Evolutionary conservation across 1,139 yeast genomes (phyloP).

Genomic region (Yamadazyma sp.): DNA sequence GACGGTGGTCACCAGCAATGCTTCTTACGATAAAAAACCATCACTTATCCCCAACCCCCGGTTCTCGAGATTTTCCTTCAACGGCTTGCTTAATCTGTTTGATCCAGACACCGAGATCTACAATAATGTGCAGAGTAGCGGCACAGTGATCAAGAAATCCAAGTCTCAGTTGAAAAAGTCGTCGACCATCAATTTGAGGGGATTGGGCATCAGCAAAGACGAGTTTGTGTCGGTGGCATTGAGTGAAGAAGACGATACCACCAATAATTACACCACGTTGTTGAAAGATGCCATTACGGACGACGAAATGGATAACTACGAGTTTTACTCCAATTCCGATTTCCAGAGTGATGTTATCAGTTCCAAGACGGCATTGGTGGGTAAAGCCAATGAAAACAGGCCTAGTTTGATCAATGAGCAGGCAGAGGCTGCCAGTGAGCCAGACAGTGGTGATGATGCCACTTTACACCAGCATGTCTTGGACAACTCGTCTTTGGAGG

Average conservation of each 20-base stretch:
- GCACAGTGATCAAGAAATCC: conserved; percentile 6
- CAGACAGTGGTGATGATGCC: conserved; percentile 2
- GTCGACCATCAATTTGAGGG: conserved; percentile 27
- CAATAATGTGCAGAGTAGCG: conserved; percentile 20
- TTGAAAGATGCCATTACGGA: conserved; percentile 16
- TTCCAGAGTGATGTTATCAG: conserved; percentile 25
- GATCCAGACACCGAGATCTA: conserved; percentile 30
- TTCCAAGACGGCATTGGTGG: conserved; percentile 33
- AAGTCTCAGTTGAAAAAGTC: conserved; percentile 22
- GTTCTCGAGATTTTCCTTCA: conserved; percentile 45
- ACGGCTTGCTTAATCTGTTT: conserved; percentile 31
- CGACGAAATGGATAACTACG: conserved; percentile 19
- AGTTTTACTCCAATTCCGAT: conserved; percentile 17
- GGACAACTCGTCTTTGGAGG: conserved; percentile 12
- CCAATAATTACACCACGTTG: conserved; percentile 16
- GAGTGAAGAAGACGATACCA: conserved; percentile 21
- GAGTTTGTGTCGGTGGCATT: conserved; percentile 26
- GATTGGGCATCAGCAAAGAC: conserved; percentile 30
- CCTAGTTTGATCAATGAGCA: conserved; percentile 8
- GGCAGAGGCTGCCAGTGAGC: conserved; percentile 2
- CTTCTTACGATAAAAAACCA: conserved; percentile 2
- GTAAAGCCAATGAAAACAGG: conserved; percentile 21
- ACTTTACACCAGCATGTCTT: conserved; percentile 6
- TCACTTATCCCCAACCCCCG: conserved; percentile 42
- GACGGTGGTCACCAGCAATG: not conserved